phyloP scores from a whole-genome alignment of 352 stramenopile species.

The Thraustochytrium striatum region DNA sequence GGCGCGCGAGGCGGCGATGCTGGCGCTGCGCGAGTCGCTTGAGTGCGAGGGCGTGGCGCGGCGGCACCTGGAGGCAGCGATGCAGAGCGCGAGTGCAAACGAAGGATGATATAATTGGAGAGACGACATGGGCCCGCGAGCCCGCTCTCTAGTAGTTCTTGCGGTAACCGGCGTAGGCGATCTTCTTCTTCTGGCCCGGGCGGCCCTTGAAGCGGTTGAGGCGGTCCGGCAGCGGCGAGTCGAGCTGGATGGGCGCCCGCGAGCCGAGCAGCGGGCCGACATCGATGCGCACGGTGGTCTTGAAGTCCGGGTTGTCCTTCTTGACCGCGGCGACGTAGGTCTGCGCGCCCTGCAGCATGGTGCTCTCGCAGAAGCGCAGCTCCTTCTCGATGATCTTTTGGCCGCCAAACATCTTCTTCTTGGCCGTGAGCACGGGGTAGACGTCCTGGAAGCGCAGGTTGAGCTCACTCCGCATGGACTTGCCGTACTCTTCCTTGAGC shows the following conservation, averaged over 20 bases:
- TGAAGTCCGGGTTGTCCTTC: constrained; percentile 19
- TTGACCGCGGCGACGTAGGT: background rate
- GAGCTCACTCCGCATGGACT: background rate
- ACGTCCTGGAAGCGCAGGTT: constrained; percentile 14
- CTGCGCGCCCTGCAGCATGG: background rate
- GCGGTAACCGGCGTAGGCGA: background rate
- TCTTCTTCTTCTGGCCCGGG: constrained; percentile 20
- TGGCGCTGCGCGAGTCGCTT: background rate
- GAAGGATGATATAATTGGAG: background rate
- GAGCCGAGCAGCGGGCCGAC: constrained; percentile 15
- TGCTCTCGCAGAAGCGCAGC: constrained; percentile 14
- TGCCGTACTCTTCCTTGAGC: constrained; percentile 40
- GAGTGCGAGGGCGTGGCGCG: background rate
- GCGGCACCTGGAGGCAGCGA: background rate
- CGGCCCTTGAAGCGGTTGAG: background rate
- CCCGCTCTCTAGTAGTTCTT: background rate
- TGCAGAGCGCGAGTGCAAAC: background rate
- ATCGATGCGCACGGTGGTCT: constrained; percentile 4
- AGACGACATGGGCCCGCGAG: background rate
- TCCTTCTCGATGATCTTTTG: constrained; percentile 20
- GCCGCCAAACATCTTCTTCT: background rate
- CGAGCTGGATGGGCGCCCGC: constrained; percentile 13
- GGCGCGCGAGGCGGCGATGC: background rate
- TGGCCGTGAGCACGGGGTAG: background rate
- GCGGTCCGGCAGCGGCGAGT: constrained; percentile 4